These are phyloP conservation scores for Coniophora puteana DNA, from an alignment of 1,284 basidiomycete species.

Conservation along the genomic window DNA sequence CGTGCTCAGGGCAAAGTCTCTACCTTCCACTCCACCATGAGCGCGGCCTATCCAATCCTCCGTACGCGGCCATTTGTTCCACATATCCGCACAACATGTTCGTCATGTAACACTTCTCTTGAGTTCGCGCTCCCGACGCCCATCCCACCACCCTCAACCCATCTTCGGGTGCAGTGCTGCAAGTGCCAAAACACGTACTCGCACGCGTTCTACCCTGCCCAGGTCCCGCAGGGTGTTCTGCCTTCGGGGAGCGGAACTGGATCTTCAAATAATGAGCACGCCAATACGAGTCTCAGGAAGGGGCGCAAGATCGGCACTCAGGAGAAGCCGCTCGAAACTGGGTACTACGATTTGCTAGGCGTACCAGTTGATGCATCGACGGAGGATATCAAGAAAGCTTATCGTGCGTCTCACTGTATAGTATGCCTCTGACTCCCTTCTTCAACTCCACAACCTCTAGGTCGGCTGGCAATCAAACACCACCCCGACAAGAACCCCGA, in stretches of 20 bases:
- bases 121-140: conserved; percentile 77
- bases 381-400: conserved; percentile 95
- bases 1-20: no score
- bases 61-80: conserved; percentile 61
- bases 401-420: conserved; percentile 65
- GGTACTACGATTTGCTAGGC: conserved; percentile 85
- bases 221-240: conserved; percentile 39
- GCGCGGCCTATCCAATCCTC: conserved; percentile 32
- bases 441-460: conserved; percentile 30
- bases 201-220: conserved; percentile 62
- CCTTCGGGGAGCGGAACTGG: conserved; percentile 13
- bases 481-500: conserved; percentile 92
- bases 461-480: conserved; percentile 91
- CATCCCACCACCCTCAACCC: conserved; percentile 56
- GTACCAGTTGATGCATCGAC: conserved; percentile 71
- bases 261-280: no score
- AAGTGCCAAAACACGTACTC: conserved; percentile 55
- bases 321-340: conserved; percentile 85
- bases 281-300: no score
- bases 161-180: conserved; percentile 71
- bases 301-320: conserved; percentile 80
- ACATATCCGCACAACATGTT: conserved; percentile 62
- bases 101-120: conserved; percentile 55
- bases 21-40: no score
- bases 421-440: background rate